Percentiles rank a stretch among this genome's conserved stretches.
Evolutionary conservation across 805 yeast genomes (phyloP).

Genomic region (Maudiozyma barnettii): DNA sequence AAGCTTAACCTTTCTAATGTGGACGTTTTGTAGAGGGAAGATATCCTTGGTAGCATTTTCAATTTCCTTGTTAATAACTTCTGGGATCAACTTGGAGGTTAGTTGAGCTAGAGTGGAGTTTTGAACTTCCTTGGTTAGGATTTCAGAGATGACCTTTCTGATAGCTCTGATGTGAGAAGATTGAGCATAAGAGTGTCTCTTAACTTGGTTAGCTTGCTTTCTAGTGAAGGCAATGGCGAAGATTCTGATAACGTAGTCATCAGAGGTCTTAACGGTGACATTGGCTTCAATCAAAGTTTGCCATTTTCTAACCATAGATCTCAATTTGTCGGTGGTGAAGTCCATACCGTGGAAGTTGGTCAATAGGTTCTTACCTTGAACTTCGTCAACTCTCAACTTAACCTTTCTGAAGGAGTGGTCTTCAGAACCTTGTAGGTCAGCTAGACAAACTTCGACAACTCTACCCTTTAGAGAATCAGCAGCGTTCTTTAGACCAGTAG

Average conservation of each 20-base stretch:
- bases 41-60: conserved; percentile 90
- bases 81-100: conserved; percentile 95
- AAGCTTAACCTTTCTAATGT: conserved; percentile 96
- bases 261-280: conserved; percentile 95
- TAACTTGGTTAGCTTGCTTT: conserved; percentile 92
- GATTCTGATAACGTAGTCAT: conserved; percentile 92
- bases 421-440: conserved; percentile 97
- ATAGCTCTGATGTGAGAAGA: conserved; percentile 93
- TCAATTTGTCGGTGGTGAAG: conserved; percentile 94
- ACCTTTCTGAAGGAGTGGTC: conserved; percentile 97
- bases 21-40: conserved; percentile 96
- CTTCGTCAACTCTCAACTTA: conserved; percentile 96
- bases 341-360: conserved; percentile 99
- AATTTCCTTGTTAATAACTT: conserved; percentile 96
- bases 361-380: conserved; percentile 94
- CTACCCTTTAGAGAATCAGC: conserved; percentile 98
- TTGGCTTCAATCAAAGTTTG: conserved; percentile 96
- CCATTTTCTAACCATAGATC: conserved; percentile 98
- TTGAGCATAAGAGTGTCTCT: conserved; percentile 97
- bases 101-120: conserved; percentile 92
- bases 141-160: conserved; percentile 93
- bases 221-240: conserved; percentile 98
- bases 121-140: conserved; percentile 92
- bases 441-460: conserved; percentile 88
- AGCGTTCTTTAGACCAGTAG: conserved; percentile 95